A percentile compares a stretch with the other conserved stretches of the same genome.
These are phyloP conservation scores for Euphorbia pulcherrima DNA, from an alignment of 345 rosid species.

Conservation along the genomic window DNA sequence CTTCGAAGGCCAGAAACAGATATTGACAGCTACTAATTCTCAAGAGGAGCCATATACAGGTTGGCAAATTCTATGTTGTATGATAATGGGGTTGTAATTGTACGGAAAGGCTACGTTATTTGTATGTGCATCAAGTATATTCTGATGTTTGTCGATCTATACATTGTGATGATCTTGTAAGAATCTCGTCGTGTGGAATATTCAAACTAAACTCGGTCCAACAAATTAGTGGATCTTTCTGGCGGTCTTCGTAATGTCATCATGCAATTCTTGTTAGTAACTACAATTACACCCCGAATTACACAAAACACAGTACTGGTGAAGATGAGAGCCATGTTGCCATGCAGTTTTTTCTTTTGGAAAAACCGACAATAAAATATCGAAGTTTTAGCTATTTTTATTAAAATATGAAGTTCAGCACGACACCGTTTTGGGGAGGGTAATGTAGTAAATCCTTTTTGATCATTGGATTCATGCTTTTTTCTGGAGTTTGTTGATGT, in stretches of 20 bases:
- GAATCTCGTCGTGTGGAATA: background rate
- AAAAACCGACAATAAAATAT: no score
- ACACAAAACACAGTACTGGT: background rate
- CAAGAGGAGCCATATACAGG: background rate
- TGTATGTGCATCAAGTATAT: background rate
- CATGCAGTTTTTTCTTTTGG: constrained; percentile 46
- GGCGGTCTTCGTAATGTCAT: no score
- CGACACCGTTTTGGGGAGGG: no score
- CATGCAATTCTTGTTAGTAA: background rate
- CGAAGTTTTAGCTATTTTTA: no score
- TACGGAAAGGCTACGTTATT: constrained; percentile 12
- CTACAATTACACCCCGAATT: background rate
- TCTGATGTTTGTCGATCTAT: constrained; percentile 2
- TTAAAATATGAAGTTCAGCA: no score
- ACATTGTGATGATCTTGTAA: background rate
- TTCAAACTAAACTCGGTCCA: background rate
- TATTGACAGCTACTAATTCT: constrained; percentile 60
- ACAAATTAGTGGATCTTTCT: background rate
- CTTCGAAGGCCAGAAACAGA: constrained; percentile 93
- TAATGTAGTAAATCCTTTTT: constrained; percentile 52
- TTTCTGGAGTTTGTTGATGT: no score
- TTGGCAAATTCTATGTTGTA: constrained; percentile 21
- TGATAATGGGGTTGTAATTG: constrained; percentile 8
- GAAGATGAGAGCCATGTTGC: constrained; percentile 47
- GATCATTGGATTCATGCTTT: constrained; percentile 58